These are phyloP conservation scores for Cryptosporidium viatorum DNA, from an alignment of 169 alveolate genomes.

Conservation along the genomic window DNA sequence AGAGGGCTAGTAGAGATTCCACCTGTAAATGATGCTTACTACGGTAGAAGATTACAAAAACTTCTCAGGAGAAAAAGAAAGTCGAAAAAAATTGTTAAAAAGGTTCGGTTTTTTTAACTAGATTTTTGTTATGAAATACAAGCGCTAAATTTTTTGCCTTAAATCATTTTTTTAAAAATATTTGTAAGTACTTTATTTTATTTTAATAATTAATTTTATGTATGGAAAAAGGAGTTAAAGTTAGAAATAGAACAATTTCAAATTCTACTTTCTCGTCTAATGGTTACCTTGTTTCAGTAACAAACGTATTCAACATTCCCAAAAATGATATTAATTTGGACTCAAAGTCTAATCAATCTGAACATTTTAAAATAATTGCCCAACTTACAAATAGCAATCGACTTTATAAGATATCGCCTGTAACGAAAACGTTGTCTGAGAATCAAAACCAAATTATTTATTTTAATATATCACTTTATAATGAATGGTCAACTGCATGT, in stretches of 20 bases:
- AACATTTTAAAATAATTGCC: conserved; percentile 22
- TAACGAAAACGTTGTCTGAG: conserved; percentile 46
- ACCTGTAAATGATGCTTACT: conserved; percentile 17
- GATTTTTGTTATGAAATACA: not conserved
- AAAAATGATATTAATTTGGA: not conserved
- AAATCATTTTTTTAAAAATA: not conserved
- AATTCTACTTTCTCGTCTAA: conserved; percentile 1
- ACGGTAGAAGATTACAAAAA: conserved; percentile 55
- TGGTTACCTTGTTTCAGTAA: conserved; percentile 58
- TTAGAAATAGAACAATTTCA: not conserved
- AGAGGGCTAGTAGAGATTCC: conserved; percentile 50
- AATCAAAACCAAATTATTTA: not conserved
- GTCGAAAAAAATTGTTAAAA: conserved; percentile 37
- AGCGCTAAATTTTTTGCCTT: conserved; percentile 3
- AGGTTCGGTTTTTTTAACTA: conserved; percentile 24
- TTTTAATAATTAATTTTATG: conserved; percentile 13
- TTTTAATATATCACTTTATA: conserved; percentile 29
- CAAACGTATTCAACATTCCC: not conserved
- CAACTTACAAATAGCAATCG: conserved; percentile 38
- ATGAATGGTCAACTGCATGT: conserved; percentile 70
- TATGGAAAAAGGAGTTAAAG: conserved; percentile 14
- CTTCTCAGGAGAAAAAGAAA: conserved; percentile 33
- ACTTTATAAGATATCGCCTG: conserved; percentile 29
- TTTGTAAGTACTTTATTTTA: not conserved
- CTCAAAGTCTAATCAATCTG: not conserved